phyloP scores from a whole-genome alignment of 805 yeast genomes.

The Suhomyces pyralidae region DNA sequence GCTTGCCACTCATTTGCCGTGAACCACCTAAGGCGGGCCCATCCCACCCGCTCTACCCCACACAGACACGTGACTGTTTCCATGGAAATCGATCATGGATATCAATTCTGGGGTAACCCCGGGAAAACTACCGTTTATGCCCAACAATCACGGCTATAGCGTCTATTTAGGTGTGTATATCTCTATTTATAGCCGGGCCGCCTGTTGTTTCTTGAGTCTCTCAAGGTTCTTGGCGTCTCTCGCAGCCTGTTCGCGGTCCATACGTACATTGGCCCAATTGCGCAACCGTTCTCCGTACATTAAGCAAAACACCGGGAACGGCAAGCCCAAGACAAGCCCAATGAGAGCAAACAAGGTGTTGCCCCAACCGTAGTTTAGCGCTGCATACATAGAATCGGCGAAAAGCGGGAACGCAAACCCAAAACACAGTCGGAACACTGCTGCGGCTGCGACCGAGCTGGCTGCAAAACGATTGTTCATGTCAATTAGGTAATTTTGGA shows the following conservation, averaged over 20 bases:
- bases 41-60: not conserved
- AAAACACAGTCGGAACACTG: constrained; percentile 37
- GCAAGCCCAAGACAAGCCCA: constrained; percentile 33
- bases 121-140: not conserved
- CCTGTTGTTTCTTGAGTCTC: constrained; percentile 6
- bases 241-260: constrained; percentile 21
- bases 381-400: constrained; percentile 34
- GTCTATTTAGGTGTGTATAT: not conserved
- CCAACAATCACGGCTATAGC: not conserved
- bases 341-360: constrained; percentile 38
- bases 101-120: not conserved
- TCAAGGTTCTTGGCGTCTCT: constrained; percentile 21
- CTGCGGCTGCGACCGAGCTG: constrained; percentile 40
- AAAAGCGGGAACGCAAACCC: constrained; percentile 40
- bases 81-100: not conserved
- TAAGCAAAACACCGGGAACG: constrained; percentile 37
- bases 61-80: not conserved
- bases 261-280: constrained; percentile 29
- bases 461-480: constrained; percentile 40
- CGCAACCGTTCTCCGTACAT: constrained; percentile 36
- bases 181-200: not conserved
- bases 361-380: constrained; percentile 39
- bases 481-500: constrained; percentile 38
- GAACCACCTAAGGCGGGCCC: not conserved
- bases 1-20: not conserved